A percentile compares a stretch with the other conserved stretches of the same genome.
These are phyloP conservation scores for Carex pumila DNA, from an alignment of 176 grass and related monocot species.

Conservation along the genomic window DNA sequence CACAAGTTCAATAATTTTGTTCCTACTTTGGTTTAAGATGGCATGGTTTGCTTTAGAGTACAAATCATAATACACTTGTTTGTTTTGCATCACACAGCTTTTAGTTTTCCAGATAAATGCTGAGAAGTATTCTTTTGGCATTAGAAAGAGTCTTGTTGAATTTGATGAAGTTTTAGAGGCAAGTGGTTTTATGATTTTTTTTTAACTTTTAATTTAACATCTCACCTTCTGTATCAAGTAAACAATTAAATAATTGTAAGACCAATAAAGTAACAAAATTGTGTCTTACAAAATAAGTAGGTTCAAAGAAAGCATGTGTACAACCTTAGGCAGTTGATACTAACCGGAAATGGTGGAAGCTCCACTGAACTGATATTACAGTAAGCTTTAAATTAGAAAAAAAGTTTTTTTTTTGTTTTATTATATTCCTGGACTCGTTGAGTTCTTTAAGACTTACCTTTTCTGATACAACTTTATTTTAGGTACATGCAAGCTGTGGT, in stretches of 20 bases:
- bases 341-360: constrained; percentile 75
- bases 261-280: constrained; percentile 8
- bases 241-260: neutral
- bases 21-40: constrained; percentile 14
- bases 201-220: neutral
- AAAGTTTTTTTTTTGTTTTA: neutral
- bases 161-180: constrained; percentile 99
- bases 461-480: constrained; percentile 14
- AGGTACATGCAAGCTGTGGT: constrained; percentile 97
- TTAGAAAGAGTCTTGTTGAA: constrained; percentile 95
- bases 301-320: constrained; percentile 97
- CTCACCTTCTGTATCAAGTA: neutral
- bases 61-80: neutral
- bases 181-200: constrained; percentile 1
- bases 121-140: constrained; percentile 92
- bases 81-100: constrained; percentile 41
- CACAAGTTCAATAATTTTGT: neutral
- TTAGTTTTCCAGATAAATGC: constrained; percentile 95
- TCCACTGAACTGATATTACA: constrained; percentile 81
- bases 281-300: constrained; percentile 31
- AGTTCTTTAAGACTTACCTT: neutral
- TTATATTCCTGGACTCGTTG: neutral
- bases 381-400: constrained; percentile 47
- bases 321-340: constrained; percentile 94
- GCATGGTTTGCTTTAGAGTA: constrained; percentile 6